Conservation (phyloP, 441 rosid species). For the Sinapis alba region DNA sequence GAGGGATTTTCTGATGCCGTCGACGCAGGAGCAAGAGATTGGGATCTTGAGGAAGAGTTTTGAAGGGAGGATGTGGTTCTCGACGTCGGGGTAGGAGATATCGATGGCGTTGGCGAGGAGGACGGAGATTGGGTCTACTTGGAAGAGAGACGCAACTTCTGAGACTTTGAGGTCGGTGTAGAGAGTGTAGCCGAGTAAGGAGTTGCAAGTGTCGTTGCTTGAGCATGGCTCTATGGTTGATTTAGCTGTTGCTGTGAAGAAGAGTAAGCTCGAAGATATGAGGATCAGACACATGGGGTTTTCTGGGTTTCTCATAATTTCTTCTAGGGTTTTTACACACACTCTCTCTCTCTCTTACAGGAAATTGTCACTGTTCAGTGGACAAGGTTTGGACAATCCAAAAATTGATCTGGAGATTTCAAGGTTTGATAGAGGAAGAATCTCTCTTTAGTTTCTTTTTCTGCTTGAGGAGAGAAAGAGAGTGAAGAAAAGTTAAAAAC, state of each 20-base stretch:
- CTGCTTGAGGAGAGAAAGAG: neutral
- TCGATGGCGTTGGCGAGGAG: slow-evolving; percentile 89
- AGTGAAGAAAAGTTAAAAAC: neutral
- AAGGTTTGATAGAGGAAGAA: neutral
- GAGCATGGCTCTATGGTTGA: slow-evolving; percentile 98
- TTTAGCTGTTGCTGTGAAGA: slow-evolving; percentile 47
- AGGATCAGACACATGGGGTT: neutral
- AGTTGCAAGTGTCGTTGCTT: slow-evolving; percentile 80
- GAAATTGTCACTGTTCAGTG: neutral
- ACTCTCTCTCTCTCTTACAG: neutral
- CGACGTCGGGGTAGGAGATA: slow-evolving; percentile 91
- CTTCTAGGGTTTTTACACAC: slow-evolving; percentile 21
- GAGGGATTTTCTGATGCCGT: slow-evolving; percentile 85
- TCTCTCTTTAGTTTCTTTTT: slow-evolving; percentile 13
- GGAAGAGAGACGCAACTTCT: slow-evolving; percentile 94
- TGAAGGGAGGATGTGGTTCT: slow-evolving; percentile 85
- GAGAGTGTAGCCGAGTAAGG: slow-evolving; percentile 90
- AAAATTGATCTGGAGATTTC: neutral
- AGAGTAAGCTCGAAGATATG: slow-evolving; percentile 41
- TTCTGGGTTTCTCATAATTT: slow-evolving; percentile 20
- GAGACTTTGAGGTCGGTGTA: slow-evolving; percentile 96
- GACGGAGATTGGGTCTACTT: slow-evolving; percentile 82
- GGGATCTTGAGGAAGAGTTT: slow-evolving; percentile 86
- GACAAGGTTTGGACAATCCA: neutral
- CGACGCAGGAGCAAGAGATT: slow-evolving; percentile 76